Base-by-base conservation (phyloP, 1,284 basidiomycete species). In the Afroboletus lepidellus region DNA sequence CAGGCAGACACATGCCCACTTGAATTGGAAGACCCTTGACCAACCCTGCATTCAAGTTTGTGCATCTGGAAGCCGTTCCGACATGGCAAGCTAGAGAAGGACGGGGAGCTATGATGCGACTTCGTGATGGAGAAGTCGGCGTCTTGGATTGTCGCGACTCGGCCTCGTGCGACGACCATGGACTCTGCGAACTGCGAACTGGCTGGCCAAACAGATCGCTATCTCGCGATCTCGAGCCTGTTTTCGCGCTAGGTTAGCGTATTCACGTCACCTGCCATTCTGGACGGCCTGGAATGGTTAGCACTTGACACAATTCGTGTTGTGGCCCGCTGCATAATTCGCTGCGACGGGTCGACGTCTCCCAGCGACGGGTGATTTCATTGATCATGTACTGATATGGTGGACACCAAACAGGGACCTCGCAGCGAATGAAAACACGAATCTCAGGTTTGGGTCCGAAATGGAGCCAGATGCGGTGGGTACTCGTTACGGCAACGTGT, bases 221-320 rank as follows among this genome's bases (percentile, higher is more conserved):
- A 65, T 67, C 62, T 69, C 51, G 64, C 67, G 68, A 66, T 69
- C 61, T 45, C 18, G 30, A 53, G 59, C 63, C 48, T 42, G 46
- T 47, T 54, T 56, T 32, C 44, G 41, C 51, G 50, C 16, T 53
- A 44, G 51, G 41, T 41, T 57, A 41, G 61, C 52, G 56, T 53
- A 25, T 46, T 64, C 57, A 64, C 61, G 63, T 67, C 65, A 65
- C 30, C 49, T 52, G 46, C 51, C 51, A 55, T 56, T 61, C 63
- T 50, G 37, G 49, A 37, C 12, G 23, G 41, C 42, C 18, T 33
- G 38, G 34, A 44, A 36, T 44, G 51, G 41, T 15, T 45, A 58
- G 25, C 25, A 21, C 21, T 46, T 37, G 58, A 49, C 46, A 54
- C 45, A 37, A 51, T 59, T 56, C 30, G 32, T 36, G 53, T 41